Percentiles rank a stretch among this genome's conserved stretches.
Conservation (phyloP, 768 basidiomycete genomes). For the Agrocybe chaxingu region DNA sequence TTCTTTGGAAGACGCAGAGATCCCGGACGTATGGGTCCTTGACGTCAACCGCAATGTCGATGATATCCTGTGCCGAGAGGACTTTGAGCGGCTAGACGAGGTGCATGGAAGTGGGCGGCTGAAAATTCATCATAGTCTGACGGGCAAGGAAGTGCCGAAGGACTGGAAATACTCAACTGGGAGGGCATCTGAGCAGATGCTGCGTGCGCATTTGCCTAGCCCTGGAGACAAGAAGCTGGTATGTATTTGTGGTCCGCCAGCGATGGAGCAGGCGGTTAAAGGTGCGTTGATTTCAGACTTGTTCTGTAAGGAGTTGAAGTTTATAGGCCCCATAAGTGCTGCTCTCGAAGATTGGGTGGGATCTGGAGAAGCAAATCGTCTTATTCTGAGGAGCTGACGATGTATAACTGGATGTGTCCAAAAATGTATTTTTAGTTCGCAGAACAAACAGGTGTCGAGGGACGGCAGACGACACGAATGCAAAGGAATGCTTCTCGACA, state of each 20-base stretch:
- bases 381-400: no score
- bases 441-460: no score
- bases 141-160: constrained; percentile 24
- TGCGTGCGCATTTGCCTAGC: constrained; percentile 36
- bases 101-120: constrained; percentile 25
- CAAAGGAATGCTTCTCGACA: constrained; percentile 31
- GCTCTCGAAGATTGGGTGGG: no score
- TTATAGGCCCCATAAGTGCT: no score
- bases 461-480: background rate
- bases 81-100: constrained; percentile 38
- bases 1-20: constrained; percentile 26
- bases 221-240: constrained; percentile 36
- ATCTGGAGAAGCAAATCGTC: no score
- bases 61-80: constrained; percentile 50
- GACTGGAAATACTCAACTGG: constrained; percentile 41
- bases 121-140: constrained; percentile 42
- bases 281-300: background rate
- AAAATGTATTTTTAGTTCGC: no score
- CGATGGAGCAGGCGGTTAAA: constrained; percentile 18
- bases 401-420: no score
- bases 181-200: constrained; percentile 34
- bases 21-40: constrained; percentile 39
- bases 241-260: constrained; percentile 47
- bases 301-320: no score
- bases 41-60: constrained; percentile 42